phyloP scores from a whole-genome alignment of 306 rosid genomes.

The Lathyrus aphaca region DNA sequence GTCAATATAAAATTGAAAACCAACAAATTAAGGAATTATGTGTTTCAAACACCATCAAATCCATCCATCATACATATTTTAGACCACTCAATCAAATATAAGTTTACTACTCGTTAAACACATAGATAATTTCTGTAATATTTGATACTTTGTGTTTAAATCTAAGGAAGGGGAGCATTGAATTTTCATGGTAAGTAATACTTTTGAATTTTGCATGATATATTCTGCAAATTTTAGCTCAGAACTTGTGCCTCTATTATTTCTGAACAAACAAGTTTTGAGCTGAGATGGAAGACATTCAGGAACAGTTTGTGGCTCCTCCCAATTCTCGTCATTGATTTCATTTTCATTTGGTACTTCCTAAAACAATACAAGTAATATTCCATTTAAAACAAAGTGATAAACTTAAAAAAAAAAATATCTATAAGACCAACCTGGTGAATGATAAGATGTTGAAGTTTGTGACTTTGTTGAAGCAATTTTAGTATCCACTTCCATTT shows the following conservation, averaged over 20 bases:
- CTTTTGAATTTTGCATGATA: neutral
- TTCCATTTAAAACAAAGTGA: too few species aligned
- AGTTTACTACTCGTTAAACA: neutral
- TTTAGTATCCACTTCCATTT: neutral
- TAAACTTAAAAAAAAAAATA: neutral
- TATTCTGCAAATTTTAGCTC: neutral
- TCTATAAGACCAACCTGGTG: neutral
- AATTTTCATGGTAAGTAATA: neutral
- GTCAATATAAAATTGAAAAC: too few species aligned
- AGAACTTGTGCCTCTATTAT: neutral
- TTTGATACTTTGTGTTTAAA: neutral
- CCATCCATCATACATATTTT: too few species aligned
- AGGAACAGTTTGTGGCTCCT: neutral
- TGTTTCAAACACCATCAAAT: too few species aligned
- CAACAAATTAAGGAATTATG: too few species aligned
- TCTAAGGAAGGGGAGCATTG: neutral
- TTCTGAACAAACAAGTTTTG: neutral
- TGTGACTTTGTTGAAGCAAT: neutral
- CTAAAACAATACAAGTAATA: neutral
- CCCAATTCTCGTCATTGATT: neutral
- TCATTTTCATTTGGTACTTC: neutral
- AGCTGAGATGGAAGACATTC: neutral
- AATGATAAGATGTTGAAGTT: slow-evolving; percentile 14
- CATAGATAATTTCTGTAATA: neutral
- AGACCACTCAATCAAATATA: neutral